A percentile compares a stretch with the other conserved stretches of the same genome.
Conservation (phyloP, 2,329 filamentous ascomycete species). For the Clarireedia homoeocarpa region DNA sequence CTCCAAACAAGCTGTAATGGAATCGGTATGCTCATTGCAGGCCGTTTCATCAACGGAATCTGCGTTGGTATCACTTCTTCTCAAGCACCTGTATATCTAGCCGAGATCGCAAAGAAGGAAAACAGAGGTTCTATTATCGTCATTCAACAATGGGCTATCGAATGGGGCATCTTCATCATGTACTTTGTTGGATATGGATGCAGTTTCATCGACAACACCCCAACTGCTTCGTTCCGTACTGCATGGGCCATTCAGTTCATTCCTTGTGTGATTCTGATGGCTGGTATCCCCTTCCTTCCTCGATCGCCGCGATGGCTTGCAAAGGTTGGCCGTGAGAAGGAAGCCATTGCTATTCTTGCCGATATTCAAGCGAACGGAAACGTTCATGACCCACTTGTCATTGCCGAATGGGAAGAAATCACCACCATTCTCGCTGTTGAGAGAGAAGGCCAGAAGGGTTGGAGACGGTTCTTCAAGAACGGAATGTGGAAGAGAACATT, state of each 20-base stretch:
- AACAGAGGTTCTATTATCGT: slow-evolving; percentile 59
- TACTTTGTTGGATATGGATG: slow-evolving; percentile 49
- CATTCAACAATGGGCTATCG: slow-evolving; percentile 65
- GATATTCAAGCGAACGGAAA: slow-evolving; percentile 50
- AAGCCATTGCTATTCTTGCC: slow-evolving; percentile 41
- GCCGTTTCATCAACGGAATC: slow-evolving; percentile 53
- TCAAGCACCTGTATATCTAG: slow-evolving; percentile 59
- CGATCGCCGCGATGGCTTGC: slow-evolving; percentile 45
- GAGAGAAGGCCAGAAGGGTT: slow-evolving; percentile 25
- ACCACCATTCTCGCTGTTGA: slow-evolving; percentile 30
- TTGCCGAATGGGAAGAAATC: slow-evolving; percentile 51
- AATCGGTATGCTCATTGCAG: slow-evolving; percentile 42
- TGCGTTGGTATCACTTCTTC: slow-evolving; percentile 58
- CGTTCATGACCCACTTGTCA: slow-evolving; percentile 43
- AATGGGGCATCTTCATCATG: slow-evolving; percentile 55
- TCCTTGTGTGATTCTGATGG: slow-evolving; percentile 36
- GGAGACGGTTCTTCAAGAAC: slow-evolving; percentile 36
- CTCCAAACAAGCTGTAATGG: slow-evolving; percentile 6
- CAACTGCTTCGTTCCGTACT: slow-evolving; percentile 41
- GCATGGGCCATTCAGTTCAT: slow-evolving; percentile 43
- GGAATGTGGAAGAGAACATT: slow-evolving; percentile 49
- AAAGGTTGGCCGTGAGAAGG: slow-evolving; percentile 39
- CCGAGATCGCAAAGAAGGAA: slow-evolving; percentile 50
- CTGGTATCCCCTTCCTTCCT: slow-evolving; percentile 37
- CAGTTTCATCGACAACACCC: slow-evolving; percentile 32